A percentile compares a stretch with the other conserved stretches of the same genome.
These are phyloP conservation scores for Prunus dulcis DNA, from an alignment of 306 rosid genomes.

Conservation along the genomic window DNA sequence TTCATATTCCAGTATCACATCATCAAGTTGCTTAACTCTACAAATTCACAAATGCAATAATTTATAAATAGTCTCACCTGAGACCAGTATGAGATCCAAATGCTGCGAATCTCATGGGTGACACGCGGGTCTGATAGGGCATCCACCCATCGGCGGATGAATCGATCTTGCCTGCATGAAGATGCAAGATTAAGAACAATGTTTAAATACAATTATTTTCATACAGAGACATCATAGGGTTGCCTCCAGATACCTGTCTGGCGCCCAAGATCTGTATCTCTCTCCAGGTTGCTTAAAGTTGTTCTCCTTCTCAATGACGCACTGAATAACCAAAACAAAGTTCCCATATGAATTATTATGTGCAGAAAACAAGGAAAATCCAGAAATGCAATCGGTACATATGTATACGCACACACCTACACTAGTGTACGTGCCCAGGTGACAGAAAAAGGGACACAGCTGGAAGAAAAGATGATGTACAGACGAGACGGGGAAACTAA, in stretches of 20 bases:
- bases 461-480: neutral
- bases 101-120: slow-evolving; percentile 85
- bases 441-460: neutral
- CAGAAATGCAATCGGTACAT: neutral
- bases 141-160: slow-evolving; percentile 57
- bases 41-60: neutral
- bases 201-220: slow-evolving; percentile 5
- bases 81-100: slow-evolving; percentile 83
- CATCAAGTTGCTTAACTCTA: neutral
- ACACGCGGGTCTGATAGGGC: slow-evolving; percentile 75
- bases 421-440: neutral
- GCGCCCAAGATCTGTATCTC: slow-evolving; percentile 77
- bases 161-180: slow-evolving; percentile 78
- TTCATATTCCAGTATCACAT: neutral
- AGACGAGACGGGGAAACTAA: neutral
- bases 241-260: slow-evolving; percentile 59
- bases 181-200: slow-evolving; percentile 10
- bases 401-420: neutral
- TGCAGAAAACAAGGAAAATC: neutral
- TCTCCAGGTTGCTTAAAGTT: slow-evolving; percentile 94
- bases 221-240: neutral
- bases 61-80: slow-evolving; percentile 49
- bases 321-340: slow-evolving; percentile 41
- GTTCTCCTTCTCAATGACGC: slow-evolving; percentile 66
- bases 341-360: neutral